These are phyloP conservation scores for maize (Zea mays) DNA, from an alignment of 176 grass and related monocot genomes.

Conservation along the genomic window Zm-B73-REFERENCE-NAM-5.0 NC_050100.1:217351501-217352000, in stretches of 20 bases:
- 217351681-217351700: slow-evolving; percentile 13
- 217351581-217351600: slow-evolving; percentile 89
- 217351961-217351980: slow-evolving; percentile 78
- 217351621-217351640: slow-evolving; percentile 53
- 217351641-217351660: slow-evolving; percentile 22
- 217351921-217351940: slow-evolving; percentile 76
- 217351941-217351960: slow-evolving; percentile 93
- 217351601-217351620: slow-evolving; percentile 70
- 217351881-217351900: slow-evolving; percentile 24
- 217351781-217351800: slow-evolving; percentile 88
- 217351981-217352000: slow-evolving; percentile 80
- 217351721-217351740: slow-evolving; percentile 75
- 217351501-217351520: slow-evolving; percentile 93
- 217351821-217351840: slow-evolving; percentile 56
- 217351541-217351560: slow-evolving; percentile 86
- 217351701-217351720: slow-evolving; percentile 20
- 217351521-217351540: slow-evolving; percentile 88
- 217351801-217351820: slow-evolving; percentile 78
- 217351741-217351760: slow-evolving; percentile 72
- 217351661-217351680: slow-evolving; percentile 20
- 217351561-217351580: slow-evolving; percentile 73
- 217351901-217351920: slow-evolving; percentile 77
- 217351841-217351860: slow-evolving; percentile 17
- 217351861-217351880: slow-evolving; percentile 26
- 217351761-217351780: slow-evolving; percentile 92